Evolutionary conservation across 2,329 filamentous ascomycete species (phyloP), one percentile per base, ranked within the genome.

Genomic region (Epichloe sp.): DNA sequence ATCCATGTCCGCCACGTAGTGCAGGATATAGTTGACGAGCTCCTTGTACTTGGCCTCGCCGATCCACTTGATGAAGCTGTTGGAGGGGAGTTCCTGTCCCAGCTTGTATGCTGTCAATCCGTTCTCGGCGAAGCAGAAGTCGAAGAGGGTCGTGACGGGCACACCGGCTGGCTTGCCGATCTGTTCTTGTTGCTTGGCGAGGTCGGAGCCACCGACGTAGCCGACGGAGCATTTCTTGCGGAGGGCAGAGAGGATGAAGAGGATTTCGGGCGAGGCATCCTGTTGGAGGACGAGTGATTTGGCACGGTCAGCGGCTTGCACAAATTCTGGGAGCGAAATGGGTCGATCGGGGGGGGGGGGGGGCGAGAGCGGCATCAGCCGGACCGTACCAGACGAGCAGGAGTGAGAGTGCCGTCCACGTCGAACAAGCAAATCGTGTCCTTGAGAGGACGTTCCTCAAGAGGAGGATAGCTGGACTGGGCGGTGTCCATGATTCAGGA

Each of bases 121-220:
- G 72, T 98, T 98, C 75, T 98, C 93, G 53, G 89, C 76, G 74
- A 98, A 98, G 79, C 86, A 93, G 74, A 88, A 98, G 76, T 98
- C 93, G 75, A 98, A 98, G 62, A 97, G 82, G 55, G 80, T 75
- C 49, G 83, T 89, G 55, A 97, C 91, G 59, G 84, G 77, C 31
- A 71, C 68, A 46, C 77, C 72, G 26, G 78, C 67, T 4, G 80
- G 65, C 50, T 62, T 77, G 66, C 89, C 89, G 55, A 97, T 80
- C 73, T 97, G 91, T 71, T 97, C 93, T 71, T 97, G 88, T 72
- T 97, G 93, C 76, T 98, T 97, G 66, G 69, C 73, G 56, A 95
- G 80, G 76, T 97, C 86, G 61, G 86, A 93, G 66, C 93, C 93
- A 63, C 93, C 93, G 55, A 97, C 90, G 72, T 82, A 95, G 60